Evolutionary conservation across 306 rosid genomes (phyloP).

Genomic region (Lotus japonicus): DNA sequence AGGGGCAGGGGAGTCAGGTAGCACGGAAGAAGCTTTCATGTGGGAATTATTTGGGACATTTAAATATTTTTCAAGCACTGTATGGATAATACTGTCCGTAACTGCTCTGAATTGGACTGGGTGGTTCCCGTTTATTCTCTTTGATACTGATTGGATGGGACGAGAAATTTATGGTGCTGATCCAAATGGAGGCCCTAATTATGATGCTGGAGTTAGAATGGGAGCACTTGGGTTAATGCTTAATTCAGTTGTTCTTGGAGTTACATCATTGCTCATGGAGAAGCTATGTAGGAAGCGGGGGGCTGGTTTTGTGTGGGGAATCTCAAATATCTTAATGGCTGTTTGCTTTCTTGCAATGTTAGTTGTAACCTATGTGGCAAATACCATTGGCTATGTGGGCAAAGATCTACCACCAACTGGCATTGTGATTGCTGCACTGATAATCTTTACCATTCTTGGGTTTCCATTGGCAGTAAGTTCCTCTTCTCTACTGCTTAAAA

Average conservation of each 20-base stretch:
- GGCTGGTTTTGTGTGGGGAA: slow-evolving; percentile 87
- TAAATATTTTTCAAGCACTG: slow-evolving; percentile 58
- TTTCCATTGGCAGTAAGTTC: slow-evolving; percentile 78
- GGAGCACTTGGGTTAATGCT: slow-evolving; percentile 86
- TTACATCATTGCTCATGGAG: slow-evolving; percentile 89
- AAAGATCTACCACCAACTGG: slow-evolving; percentile 62
- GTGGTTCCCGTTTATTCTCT: slow-evolving; percentile 92
- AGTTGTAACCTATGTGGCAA: slow-evolving; percentile 66
- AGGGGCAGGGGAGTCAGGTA: slow-evolving; percentile 48
- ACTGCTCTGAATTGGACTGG: slow-evolving; percentile 90
- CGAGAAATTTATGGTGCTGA: slow-evolving; percentile 95
- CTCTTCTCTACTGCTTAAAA: slow-evolving; percentile 22
- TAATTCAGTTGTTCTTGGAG: slow-evolving; percentile 87
- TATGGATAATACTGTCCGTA: slow-evolving; percentile 78
- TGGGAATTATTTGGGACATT: slow-evolving; percentile 92
- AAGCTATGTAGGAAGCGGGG: slow-evolving; percentile 85
- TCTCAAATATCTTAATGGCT: slow-evolving; percentile 76
- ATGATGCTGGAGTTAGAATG: slow-evolving; percentile 84
- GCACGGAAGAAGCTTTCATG: slow-evolving; percentile 74
- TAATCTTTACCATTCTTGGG: slow-evolving; percentile 73
- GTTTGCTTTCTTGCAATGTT: slow-evolving; percentile 69
- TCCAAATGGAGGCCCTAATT: slow-evolving; percentile 72
- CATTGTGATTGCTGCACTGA: slow-evolving; percentile 64
- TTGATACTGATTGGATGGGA: slow-evolving; percentile 99
- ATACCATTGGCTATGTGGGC: slow-evolving; percentile 36